These are phyloP conservation scores for Globisporangium yorkense DNA, from an alignment of 352 stramenopile genomes.

Conservation along the genomic window DNA sequence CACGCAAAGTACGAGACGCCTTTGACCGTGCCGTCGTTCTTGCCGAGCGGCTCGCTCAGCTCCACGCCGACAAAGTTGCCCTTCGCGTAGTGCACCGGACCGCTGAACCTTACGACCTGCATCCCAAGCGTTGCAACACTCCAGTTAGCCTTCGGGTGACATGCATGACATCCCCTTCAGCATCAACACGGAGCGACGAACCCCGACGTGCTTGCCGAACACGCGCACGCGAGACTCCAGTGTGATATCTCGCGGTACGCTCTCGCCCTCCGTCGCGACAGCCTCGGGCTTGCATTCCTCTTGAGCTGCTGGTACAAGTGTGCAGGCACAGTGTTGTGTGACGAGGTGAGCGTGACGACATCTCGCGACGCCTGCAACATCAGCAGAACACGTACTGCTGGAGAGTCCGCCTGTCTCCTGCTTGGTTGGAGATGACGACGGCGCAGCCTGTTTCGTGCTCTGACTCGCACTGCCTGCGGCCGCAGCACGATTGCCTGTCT, in stretches of 20 bases:
- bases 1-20: constrained; percentile 64
- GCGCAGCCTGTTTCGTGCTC: neutral
- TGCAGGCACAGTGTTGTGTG: neutral
- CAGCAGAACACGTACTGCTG: neutral
- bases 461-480: neutral
- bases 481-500: neutral
- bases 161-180: neutral
- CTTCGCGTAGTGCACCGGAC: constrained; percentile 65
- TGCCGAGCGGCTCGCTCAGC: constrained; percentile 48
- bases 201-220: constrained; percentile 29
- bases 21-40: constrained; percentile 72
- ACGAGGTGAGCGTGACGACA: neutral
- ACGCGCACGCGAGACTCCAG: constrained; percentile 33
- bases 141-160: neutral
- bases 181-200: constrained; percentile 12
- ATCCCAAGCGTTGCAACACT: neutral
- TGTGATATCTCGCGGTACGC: constrained; percentile 3
- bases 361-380: neutral
- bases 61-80: constrained; percentile 61
- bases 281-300: neutral
- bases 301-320: neutral
- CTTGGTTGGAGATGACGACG: neutral
- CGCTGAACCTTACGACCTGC: constrained; percentile 56
- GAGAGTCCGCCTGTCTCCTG: neutral
- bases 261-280: neutral